Conservation (phyloP, 805 yeast species). For the Candida patagonica region DNA sequence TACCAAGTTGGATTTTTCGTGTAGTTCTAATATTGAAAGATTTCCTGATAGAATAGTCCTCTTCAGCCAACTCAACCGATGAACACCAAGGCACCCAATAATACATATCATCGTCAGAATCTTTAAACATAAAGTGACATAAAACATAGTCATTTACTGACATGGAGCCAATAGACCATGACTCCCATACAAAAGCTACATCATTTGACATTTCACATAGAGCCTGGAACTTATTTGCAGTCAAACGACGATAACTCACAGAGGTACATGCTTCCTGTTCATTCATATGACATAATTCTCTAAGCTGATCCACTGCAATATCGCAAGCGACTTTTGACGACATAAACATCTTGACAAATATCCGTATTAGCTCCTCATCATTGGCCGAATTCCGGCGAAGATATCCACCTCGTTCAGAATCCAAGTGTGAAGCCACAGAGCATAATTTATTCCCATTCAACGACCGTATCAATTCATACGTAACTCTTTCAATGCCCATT, state of each 20-base stretch:
- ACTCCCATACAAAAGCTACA: slow-evolving; percentile 19
- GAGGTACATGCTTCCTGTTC: not conserved
- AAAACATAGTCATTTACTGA: no score
- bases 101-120: slow-evolving; percentile 17
- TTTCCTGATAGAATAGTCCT: slow-evolving; percentile 6
- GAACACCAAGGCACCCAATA: slow-evolving; percentile 19
- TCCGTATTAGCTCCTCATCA: not conserved
- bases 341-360: not conserved
- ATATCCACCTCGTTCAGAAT: no score
- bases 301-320: not conserved
- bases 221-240: slow-evolving; percentile 14
- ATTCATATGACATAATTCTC: not conserved
- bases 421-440: no score
- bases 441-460: no score
- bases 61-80: slow-evolving; percentile 14
- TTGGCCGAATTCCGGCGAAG: no score
- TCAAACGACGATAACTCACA: slow-evolving; percentile 9
- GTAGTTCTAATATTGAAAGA: not conserved
- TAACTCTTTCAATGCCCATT: no score
- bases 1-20: not conserved
- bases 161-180: slow-evolving; percentile 15
- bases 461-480: no score
- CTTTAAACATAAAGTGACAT: slow-evolving; percentile 10
- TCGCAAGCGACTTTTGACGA: not conserved
- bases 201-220: slow-evolving; percentile 6